phyloP scores from a whole-genome alignment of 495 filamentous ascomycete species.

The Sabuloglossum arenarium region DNA sequence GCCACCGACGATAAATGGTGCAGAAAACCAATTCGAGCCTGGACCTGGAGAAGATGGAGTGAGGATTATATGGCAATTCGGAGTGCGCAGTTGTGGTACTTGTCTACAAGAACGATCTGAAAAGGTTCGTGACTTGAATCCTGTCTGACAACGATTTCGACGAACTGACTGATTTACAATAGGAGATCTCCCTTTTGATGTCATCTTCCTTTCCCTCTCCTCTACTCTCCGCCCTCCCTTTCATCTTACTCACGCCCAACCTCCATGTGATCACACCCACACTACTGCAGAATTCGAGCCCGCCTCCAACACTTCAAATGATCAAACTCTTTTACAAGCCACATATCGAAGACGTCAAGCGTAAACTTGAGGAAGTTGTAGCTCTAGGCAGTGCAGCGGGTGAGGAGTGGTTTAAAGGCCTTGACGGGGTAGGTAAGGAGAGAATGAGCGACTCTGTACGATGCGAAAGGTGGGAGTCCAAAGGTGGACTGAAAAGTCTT shows the following conservation, averaged over 20 bases:
- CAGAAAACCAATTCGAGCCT: conserved; percentile 23
- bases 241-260: conserved; percentile 36
- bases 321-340: conserved; percentile 38
- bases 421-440: conserved; percentile 35
- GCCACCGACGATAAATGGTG: conserved; percentile 4
- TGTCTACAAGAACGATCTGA: conserved; percentile 35
- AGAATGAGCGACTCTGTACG: conserved; percentile 32
- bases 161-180: conserved; percentile 5
- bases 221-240: conserved; percentile 40
- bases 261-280: conserved; percentile 33
- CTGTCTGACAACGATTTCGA: not conserved
- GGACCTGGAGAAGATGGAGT: conserved; percentile 32
- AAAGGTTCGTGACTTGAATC: conserved; percentile 25
- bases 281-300: conserved; percentile 23
- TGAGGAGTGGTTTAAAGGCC: conserved; percentile 57
- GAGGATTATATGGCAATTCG: conserved; percentile 43
- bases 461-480: conserved; percentile 50
- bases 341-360: conserved; percentile 32
- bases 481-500: conserved; percentile 23
- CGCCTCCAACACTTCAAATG: conserved; percentile 26
- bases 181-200: conserved; percentile 47
- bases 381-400: conserved; percentile 35
- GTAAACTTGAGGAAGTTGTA: conserved; percentile 34
- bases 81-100: conserved; percentile 32
- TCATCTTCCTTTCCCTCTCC: conserved; percentile 32